These are phyloP conservation scores for Eimeria sp. DNA, from an alignment of 169 alveolate species.

Conservation along the genomic window DNA sequence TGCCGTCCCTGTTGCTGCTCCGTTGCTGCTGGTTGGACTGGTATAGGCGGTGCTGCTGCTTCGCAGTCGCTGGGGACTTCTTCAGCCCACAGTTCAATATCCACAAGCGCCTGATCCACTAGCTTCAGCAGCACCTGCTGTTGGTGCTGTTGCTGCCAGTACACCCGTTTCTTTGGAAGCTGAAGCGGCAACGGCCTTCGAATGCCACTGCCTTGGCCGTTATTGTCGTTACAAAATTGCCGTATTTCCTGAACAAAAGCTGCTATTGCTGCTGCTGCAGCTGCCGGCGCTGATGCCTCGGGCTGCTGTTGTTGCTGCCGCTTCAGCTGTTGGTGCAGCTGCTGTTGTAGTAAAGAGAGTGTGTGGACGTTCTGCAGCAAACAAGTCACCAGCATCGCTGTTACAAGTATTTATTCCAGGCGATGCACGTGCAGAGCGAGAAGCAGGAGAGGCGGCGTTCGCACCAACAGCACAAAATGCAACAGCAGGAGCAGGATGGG, in stretches of 20 bases:
- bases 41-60: background rate
- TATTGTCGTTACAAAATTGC: background rate
- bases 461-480: background rate
- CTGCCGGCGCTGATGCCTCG: slow-evolving; percentile 42
- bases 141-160: background rate
- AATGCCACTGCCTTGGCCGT: background rate
- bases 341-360: slow-evolving; percentile 5
- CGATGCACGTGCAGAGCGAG: background rate
- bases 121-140: background rate
- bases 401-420: background rate
- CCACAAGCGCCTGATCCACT: slow-evolving; percentile 33
- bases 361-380: slow-evolving; percentile 35
- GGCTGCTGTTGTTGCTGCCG: slow-evolving; percentile 15
- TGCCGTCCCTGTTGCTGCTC: background rate
- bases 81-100: slow-evolving; percentile 37
- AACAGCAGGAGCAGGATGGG: slow-evolving; percentile 1
- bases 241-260: slow-evolving; percentile 31
- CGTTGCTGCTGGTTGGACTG: slow-evolving; percentile 2
- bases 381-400: background rate
- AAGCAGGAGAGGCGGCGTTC: background rate
- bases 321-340: slow-evolving; percentile 21
- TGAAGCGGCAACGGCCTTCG: background rate
- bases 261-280: slow-evolving; percentile 38
- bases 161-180: slow-evolving; percentile 32
- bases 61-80: slow-evolving; percentile 42